Percentiles rank a stretch among this genome's conserved stretches.
These are phyloP conservation scores for Cupressus sempervirens DNA, from an alignment of 75 land plant genomes.

Conservation along the genomic window DNA sequence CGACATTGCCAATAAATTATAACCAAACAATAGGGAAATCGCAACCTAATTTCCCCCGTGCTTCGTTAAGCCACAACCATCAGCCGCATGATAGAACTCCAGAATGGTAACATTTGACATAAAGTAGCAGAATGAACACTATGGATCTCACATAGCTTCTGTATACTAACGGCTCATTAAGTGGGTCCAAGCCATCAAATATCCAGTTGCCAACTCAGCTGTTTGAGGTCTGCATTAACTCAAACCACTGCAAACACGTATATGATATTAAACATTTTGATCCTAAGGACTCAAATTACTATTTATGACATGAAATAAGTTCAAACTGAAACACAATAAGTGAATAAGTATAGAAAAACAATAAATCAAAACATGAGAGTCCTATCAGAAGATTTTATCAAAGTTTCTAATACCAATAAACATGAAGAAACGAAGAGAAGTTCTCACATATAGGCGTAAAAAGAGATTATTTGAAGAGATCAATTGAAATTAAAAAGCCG, in stretches of 20 bases:
- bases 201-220: background rate
- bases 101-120: background rate
- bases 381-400: background rate
- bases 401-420: background rate
- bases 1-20: background rate
- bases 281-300: background rate
- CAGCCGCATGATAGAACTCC: background rate
- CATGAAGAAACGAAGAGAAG: too few relatives aligned
- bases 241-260: constrained; percentile 66
- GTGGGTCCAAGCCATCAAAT: background rate
- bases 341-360: background rate
- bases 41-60: background rate
- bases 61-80: background rate
- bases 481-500: background rate
- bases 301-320: background rate
- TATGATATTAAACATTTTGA: background rate
- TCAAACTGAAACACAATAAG: background rate
- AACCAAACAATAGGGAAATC: background rate
- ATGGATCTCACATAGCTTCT: background rate
- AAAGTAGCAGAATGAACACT: background rate
- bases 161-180: background rate
- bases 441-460: background rate
- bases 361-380: background rate
- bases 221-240: constrained; percentile 54
- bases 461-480: too few relatives aligned